Percentiles rank a stretch among this genome's conserved stretches.
These are phyloP conservation scores for Pseudomassariella vexata DNA, from an alignment of 2,329 filamentous ascomycete genomes.

Conservation along the genomic window DNA sequence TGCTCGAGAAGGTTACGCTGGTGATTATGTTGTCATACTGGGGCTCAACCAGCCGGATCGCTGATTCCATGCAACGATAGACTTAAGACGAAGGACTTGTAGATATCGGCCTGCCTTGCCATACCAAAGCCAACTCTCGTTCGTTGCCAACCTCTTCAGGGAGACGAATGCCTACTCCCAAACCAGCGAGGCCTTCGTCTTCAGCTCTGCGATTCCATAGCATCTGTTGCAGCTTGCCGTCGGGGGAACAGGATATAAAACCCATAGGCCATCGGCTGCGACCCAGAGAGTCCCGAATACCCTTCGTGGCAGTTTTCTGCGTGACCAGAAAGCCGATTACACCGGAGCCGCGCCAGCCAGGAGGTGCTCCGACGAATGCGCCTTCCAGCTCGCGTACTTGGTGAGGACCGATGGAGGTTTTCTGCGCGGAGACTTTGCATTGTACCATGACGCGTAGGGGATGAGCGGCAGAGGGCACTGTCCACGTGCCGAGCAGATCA, in stretches of 20 bases:
- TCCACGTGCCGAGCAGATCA: conserved; percentile 69
- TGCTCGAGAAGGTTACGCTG: neutral
- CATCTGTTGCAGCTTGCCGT: conserved; percentile 60
- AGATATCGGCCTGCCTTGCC: conserved; percentile 34
- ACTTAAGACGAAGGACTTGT: no score
- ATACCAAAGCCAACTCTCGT: conserved; percentile 42
- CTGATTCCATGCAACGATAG: neutral
- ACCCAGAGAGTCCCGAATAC: conserved; percentile 66
- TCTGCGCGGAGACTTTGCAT: conserved; percentile 59
- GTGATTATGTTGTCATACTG: neutral
- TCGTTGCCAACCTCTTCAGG: conserved; percentile 15
- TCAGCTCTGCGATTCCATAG: conserved; percentile 66
- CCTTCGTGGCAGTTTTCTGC: conserved; percentile 67
- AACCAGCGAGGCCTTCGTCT: conserved; percentile 54
- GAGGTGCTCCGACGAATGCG: conserved; percentile 66
- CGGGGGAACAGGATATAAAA: conserved; percentile 55
- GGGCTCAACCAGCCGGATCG: neutral
- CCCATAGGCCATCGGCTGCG: conserved; percentile 66
- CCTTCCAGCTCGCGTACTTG: conserved; percentile 74
- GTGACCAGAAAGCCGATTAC: conserved; percentile 69
- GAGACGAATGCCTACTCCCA: conserved; percentile 45
- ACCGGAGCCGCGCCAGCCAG: conserved; percentile 60
- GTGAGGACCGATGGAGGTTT: conserved; percentile 42
- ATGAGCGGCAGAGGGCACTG: conserved; percentile 36
- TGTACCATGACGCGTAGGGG: conserved; percentile 51